Evolutionary conservation across 305 asterid species (phyloP).

Genomic region (Solanum chacoense): DNA sequence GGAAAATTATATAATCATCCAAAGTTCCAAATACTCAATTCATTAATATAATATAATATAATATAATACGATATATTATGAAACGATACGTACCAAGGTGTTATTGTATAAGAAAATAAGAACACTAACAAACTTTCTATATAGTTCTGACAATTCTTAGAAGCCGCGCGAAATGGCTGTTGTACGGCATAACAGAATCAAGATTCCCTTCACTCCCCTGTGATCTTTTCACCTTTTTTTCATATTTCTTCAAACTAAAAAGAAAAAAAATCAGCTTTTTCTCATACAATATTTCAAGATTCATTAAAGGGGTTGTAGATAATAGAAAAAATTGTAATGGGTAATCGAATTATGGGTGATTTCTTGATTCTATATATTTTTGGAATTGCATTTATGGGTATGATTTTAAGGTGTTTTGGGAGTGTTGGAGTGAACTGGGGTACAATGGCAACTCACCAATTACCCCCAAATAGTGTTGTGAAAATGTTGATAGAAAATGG

Average conservation of each 20-base stretch:
- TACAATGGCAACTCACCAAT: constrained; percentile 8
- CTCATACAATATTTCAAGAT: neutral
- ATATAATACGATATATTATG: neutral
- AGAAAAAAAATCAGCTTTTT: neutral
- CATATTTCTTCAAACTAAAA: neutral
- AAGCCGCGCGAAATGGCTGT: neutral
- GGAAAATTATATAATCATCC: neutral
- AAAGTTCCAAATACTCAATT: neutral
- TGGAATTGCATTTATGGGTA: neutral
- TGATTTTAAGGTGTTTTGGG: neutral
- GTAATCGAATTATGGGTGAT: neutral
- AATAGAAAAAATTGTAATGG: neutral
- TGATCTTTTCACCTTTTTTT: neutral
- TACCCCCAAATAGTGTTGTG: constrained; percentile 5
- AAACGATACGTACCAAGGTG: neutral
- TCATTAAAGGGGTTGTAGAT: neutral
- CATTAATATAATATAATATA: neutral
- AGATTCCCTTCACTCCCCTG: neutral
- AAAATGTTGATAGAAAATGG: constrained; percentile 2
- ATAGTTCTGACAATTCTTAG: neutral
- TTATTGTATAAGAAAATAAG: too few relatives aligned
- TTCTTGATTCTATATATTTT: neutral
- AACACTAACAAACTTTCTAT: neutral
- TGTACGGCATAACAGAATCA: neutral
- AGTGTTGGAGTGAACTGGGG: constrained; percentile 17